A percentile compares a stretch with the other conserved stretches of the same genome.
phyloP scores from a whole-genome alignment of 2,329 filamentous ascomycete species.

The Grosmannia huntii region DNA sequence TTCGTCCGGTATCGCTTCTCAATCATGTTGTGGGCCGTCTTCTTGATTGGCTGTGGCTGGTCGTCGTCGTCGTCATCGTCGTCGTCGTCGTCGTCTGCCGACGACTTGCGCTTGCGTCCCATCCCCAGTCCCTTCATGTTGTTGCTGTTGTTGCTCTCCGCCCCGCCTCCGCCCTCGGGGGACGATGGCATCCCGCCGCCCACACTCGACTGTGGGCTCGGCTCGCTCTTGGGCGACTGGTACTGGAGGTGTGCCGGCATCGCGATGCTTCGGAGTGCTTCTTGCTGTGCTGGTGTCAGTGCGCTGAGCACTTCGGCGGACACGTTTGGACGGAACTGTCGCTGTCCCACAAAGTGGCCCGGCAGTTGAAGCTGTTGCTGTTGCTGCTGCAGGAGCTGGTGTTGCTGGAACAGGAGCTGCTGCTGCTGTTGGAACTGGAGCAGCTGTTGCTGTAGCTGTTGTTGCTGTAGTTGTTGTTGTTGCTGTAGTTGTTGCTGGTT shows the following conservation, averaged over 20 bases:
- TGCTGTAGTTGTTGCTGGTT: not conserved
- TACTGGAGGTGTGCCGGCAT: slow-evolving; percentile 53
- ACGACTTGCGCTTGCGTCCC: slow-evolving; percentile 58
- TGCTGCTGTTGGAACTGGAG: slow-evolving; percentile 2
- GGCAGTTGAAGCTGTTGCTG: slow-evolving; percentile 15
- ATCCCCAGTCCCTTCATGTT: slow-evolving; percentile 11
- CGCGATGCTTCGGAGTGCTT: slow-evolving; percentile 48
- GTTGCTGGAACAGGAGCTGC: slow-evolving; percentile 3
- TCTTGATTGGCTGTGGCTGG: slow-evolving; percentile 54
- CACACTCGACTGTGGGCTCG: slow-evolving; percentile 43
- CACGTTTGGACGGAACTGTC: slow-evolving; percentile 16
- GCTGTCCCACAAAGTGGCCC: slow-evolving; percentile 16
- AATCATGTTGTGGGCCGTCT: slow-evolving; percentile 96
- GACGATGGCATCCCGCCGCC: slow-evolving; percentile 37
- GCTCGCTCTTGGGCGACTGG: slow-evolving; percentile 42
- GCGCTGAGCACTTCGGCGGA: slow-evolving; percentile 23
- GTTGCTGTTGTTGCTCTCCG: slow-evolving; percentile 27
- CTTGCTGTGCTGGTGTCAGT: slow-evolving; percentile 46
- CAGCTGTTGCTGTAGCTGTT: not conserved
- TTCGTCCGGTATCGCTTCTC: slow-evolving; percentile 96
- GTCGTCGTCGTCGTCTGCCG: slow-evolving; percentile 45
- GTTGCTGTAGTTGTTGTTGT: too few species aligned
- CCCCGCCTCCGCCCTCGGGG: slow-evolving; percentile 33
- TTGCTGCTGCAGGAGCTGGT: slow-evolving; percentile 1
- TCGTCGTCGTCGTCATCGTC: slow-evolving; percentile 48